Evolutionary conservation across 1,284 basidiomycete species (phyloP).

Genomic region (Ustilago nuda): DNA sequence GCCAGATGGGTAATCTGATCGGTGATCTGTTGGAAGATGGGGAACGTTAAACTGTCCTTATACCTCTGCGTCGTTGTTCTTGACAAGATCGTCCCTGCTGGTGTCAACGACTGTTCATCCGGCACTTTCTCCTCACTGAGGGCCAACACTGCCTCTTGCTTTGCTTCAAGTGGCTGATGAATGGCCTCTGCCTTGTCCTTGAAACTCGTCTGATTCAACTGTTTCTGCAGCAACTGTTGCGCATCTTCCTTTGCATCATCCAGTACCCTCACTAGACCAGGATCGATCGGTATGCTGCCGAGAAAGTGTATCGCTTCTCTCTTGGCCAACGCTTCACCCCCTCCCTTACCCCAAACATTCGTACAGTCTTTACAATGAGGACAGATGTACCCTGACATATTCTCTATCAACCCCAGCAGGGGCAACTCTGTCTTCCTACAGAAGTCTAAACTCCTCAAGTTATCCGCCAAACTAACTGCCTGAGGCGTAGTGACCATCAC

Average conservation of each 20-base stretch:
- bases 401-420: slow-evolving; percentile 94
- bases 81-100: slow-evolving; percentile 56
- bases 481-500: slow-evolving; percentile 97
- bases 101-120: slow-evolving; percentile 7
- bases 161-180: slow-evolving; percentile 21
- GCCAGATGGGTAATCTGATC: slow-evolving; percentile 42
- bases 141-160: not conserved
- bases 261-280: slow-evolving; percentile 85
- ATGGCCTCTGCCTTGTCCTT: slow-evolving; percentile 9
- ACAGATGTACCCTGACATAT: slow-evolving; percentile 98
- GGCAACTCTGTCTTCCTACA: slow-evolving; percentile 86
- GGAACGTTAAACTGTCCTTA: slow-evolving; percentile 60
- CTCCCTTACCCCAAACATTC: slow-evolving; percentile 94
- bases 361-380: slow-evolving; percentile 85
- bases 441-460: slow-evolving; percentile 95
- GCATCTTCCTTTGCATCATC: slow-evolving; percentile 75
- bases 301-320: slow-evolving; percentile 82
- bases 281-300: slow-evolving; percentile 92
- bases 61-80: slow-evolving; percentile 63
- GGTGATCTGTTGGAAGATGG: slow-evolving; percentile 64
- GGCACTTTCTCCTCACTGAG: not conserved
- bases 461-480: slow-evolving; percentile 93
- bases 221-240: slow-evolving; percentile 13
- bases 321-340: slow-evolving; percentile 80
- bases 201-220: slow-evolving; percentile 12